Conservation (phyloP, 768 basidiomycete species). For the Rhizopogon vulgaris region DNA sequence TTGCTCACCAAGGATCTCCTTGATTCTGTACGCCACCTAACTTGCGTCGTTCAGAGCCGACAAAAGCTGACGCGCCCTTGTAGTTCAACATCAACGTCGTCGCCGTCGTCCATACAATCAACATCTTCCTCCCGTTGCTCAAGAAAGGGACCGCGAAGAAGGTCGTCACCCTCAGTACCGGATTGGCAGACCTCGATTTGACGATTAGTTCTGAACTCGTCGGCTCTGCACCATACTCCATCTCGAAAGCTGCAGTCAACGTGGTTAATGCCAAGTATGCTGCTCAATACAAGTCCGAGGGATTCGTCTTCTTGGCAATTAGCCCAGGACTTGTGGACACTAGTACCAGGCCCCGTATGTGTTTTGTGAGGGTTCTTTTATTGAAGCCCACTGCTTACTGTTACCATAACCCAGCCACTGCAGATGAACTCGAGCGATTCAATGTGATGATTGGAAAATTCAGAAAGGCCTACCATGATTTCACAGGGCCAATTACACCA, state of each 20-base stretch:
- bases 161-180: slow-evolving; percentile 24
- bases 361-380: background rate
- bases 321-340: slow-evolving; percentile 32
- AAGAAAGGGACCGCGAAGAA: slow-evolving; percentile 26
- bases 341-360: background rate
- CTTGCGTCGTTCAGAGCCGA: no score
- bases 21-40: slow-evolving; percentile 8
- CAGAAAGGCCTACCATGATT: slow-evolving; percentile 7
- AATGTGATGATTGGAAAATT: slow-evolving; percentile 8
- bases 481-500: slow-evolving; percentile 14
- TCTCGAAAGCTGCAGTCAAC: slow-evolving; percentile 33
- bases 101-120: slow-evolving; percentile 29
- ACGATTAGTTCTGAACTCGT: slow-evolving; percentile 10
- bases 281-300: slow-evolving; percentile 22
- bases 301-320: slow-evolving; percentile 29
- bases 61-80: background rate
- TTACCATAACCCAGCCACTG: slow-evolving; percentile 2
- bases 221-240: slow-evolving; percentile 20
- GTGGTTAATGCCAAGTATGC: slow-evolving; percentile 33
- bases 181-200: slow-evolving; percentile 23
- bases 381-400: background rate
- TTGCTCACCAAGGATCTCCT: slow-evolving; percentile 18
- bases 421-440: slow-evolving; percentile 2
- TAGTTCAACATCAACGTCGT: slow-evolving; percentile 30
- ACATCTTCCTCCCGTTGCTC: slow-evolving; percentile 35